A percentile compares a stretch with the other conserved stretches of the same genome.
Conservation (phyloP, 257 asterid species). For the Gentiana straminea region DNA sequence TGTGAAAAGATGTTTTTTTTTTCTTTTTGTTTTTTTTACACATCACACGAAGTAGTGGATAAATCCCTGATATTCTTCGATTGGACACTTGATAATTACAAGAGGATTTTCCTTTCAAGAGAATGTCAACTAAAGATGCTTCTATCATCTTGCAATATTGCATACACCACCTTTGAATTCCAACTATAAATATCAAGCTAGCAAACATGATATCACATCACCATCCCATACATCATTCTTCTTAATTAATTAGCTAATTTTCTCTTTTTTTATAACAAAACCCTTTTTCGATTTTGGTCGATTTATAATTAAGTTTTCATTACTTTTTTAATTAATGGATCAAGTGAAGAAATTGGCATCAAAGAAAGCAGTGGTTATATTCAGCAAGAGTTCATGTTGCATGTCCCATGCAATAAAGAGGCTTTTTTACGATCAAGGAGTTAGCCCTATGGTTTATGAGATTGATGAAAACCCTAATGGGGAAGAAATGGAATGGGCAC, state of each 20-base stretch:
- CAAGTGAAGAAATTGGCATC: constrained; percentile 11
- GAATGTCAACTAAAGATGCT: too few species aligned
- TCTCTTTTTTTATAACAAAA: not conserved
- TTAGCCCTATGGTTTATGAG: constrained; percentile 18
- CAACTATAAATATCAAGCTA: constrained; percentile 14
- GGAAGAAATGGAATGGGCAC: constrained; percentile 14
- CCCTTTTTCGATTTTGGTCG: not conserved
- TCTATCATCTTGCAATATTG: too few species aligned
- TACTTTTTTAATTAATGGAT: constrained; percentile 8
- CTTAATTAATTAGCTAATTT: not conserved
- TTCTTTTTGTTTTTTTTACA: too few species aligned
- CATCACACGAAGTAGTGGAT: too few species aligned
- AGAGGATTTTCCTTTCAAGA: too few species aligned
- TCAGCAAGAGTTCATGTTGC: constrained; percentile 23
- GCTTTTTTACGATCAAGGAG: constrained; percentile 21
- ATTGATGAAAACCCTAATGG: constrained; percentile 14
- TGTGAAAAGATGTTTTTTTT: too few species aligned
- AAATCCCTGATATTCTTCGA: too few species aligned
- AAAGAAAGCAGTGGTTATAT: constrained; percentile 23
- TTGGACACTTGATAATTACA: too few species aligned
- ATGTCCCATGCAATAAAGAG: constrained; percentile 28
- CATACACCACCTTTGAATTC: not conserved
- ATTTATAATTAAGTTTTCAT: not conserved
- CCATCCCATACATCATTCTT: constrained; percentile 7
- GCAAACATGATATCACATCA: not conserved